Conservation (phyloP, 148 eudicot genomes). For the Persicaria tinctoria region DNA sequence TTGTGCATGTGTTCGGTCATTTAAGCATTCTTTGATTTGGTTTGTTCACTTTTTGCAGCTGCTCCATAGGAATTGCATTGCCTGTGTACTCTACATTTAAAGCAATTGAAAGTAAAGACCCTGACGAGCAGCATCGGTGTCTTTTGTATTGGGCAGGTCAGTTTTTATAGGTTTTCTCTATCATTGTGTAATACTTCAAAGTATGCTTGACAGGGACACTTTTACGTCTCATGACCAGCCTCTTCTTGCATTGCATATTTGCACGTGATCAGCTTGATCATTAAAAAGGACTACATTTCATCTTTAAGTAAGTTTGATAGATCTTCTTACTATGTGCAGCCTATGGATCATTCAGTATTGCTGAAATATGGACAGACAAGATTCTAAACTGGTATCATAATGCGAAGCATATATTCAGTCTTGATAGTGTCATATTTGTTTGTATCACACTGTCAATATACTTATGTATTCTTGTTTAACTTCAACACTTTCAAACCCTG, state of each 20-base stretch:
- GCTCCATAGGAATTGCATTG: conserved; percentile 54
- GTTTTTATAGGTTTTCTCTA: conserved; percentile 8
- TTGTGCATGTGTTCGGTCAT: neutral
- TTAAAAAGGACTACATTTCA: neutral
- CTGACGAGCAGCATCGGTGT: conserved; percentile 66
- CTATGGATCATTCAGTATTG: conserved; percentile 79
- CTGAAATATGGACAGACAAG: conserved; percentile 76
- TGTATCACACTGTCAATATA: neutral
- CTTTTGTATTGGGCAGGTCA: conserved; percentile 97
- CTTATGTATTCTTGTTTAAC: neutral
- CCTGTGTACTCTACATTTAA: conserved; percentile 85
- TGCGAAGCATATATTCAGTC: neutral
- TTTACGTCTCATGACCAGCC: neutral
- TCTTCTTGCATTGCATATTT: neutral
- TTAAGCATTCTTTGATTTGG: neutral
- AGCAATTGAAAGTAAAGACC: conserved; percentile 73
- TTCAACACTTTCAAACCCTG: neutral
- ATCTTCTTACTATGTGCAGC: conserved; percentile 41
- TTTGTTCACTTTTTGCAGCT: conserved; percentile 30
- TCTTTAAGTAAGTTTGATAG: neutral
- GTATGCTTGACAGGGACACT: neutral
- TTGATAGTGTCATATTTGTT: neutral
- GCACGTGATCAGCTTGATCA: neutral
- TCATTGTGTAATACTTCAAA: neutral
- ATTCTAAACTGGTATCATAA: conserved; percentile 59